These are phyloP conservation scores for Mycena chlorophos DNA, from an alignment of 768 basidiomycete species.

Conservation along the genomic window DNA sequence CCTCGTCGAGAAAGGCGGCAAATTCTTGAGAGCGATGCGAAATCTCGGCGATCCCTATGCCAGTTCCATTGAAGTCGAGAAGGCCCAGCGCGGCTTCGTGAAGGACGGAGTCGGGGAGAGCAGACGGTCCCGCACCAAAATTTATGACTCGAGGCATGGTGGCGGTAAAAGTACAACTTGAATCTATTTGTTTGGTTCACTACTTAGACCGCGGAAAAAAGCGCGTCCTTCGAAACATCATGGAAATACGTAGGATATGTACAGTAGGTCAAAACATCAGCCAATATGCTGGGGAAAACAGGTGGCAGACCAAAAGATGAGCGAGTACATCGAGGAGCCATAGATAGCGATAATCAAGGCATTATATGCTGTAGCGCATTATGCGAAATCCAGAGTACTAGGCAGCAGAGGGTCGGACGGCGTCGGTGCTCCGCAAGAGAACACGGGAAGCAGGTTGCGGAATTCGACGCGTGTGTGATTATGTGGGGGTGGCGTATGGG, in stretches of 20 bases:
- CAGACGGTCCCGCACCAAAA: constrained; percentile 94
- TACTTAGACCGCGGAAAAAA: too few species aligned
- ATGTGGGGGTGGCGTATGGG: constrained; percentile 36
- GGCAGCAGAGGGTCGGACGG: constrained; percentile 35
- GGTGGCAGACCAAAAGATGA: constrained; percentile 12
- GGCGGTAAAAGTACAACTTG: neutral
- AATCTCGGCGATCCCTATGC: constrained; percentile 94
- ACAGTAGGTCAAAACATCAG: constrained; percentile 17
- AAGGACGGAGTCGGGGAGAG: constrained; percentile 84
- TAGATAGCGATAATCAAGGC: constrained; percentile 6
- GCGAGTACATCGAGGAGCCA: constrained; percentile 17
- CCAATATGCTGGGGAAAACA: constrained; percentile 19
- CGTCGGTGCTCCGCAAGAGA: constrained; percentile 36
- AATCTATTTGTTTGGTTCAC: constrained; percentile 1
- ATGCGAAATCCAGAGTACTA: constrained; percentile 26
- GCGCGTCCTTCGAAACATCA: neutral
- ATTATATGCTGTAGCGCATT: constrained; percentile 21
- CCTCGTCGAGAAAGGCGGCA: constrained; percentile 58
- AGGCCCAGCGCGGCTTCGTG: constrained; percentile 79
- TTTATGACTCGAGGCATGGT: constrained; percentile 68
- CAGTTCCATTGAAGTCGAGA: constrained; percentile 87
- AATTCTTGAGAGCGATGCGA: constrained; percentile 95
- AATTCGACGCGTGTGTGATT: constrained; percentile 54
- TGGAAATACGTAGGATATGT: constrained; percentile 8
- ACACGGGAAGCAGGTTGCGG: constrained; percentile 63